These are phyloP conservation scores for Abrus precatorius DNA, from an alignment of 306 rosid species.

Conservation along the genomic window DNA sequence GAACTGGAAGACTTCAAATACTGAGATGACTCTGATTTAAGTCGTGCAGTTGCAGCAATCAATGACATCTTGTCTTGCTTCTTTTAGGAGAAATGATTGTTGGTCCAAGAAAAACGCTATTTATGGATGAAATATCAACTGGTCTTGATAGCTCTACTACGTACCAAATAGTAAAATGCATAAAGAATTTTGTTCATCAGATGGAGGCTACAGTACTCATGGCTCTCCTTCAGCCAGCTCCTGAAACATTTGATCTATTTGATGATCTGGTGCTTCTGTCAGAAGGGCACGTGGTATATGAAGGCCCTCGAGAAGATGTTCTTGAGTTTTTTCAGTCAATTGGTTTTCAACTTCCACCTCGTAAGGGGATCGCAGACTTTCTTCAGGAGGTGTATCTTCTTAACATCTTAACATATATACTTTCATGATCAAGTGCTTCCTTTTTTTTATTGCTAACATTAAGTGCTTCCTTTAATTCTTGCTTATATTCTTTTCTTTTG, in stretches of 20 bases:
- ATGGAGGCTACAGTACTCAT: constrained; percentile 90
- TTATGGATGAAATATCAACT: constrained; percentile 96
- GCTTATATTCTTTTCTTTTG: constrained; percentile 31
- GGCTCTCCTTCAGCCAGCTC: constrained; percentile 98
- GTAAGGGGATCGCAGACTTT: constrained; percentile 94
- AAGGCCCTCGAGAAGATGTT: constrained; percentile 82
- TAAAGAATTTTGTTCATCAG: constrained; percentile 83
- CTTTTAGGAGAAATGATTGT: constrained; percentile 84
- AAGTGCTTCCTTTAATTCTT: not conserved
- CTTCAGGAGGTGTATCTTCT: constrained; percentile 80
- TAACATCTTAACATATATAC: not conserved
- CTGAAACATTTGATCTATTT: constrained; percentile 88
- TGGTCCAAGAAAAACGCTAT: constrained; percentile 87
- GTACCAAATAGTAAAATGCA: constrained; percentile 85
- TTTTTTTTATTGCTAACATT: constrained; percentile 20
- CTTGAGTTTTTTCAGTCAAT: constrained; percentile 79
- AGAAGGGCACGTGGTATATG: constrained; percentile 80
- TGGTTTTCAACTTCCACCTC: constrained; percentile 83
- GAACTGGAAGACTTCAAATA: constrained; percentile 34
- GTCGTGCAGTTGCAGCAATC: constrained; percentile 36
- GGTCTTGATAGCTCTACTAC: constrained; percentile 97
- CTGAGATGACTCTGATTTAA: constrained; percentile 30
- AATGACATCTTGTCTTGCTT: constrained; percentile 40
- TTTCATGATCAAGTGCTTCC: constrained; percentile 22
- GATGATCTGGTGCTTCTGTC: constrained; percentile 83